Evolutionary conservation across 371 early-diverging fungal genomes (phyloP), one percentile per base, ranked within the genome.

Genomic region (Furculomyces boomerangus): DNA sequence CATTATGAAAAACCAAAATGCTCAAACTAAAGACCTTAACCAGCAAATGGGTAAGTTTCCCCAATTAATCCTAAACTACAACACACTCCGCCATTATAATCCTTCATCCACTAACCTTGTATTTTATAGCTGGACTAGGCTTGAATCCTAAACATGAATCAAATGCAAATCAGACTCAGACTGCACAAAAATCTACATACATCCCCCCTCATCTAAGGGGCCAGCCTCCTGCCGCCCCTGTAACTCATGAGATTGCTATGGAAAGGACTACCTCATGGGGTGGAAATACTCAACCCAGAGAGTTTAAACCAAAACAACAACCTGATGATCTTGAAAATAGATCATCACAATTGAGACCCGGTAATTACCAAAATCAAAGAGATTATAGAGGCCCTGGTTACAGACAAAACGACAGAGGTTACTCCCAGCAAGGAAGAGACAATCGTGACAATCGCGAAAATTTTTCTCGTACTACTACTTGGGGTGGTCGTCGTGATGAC

Each of bases 401-500:
- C 30, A 30, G 45, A 25, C 26, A 2, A 22, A 30, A 35, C 29
- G 37, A 58, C 44, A 29, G 46, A 18, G n/a, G n/a, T n/a, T n/a
- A n/a, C n/a, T 44, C 39, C 26, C 31, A 35, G 16, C 46, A 54
- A 41, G 31, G 32, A n/a, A 40, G 44, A 26, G 31, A 55, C 27
- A 55, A 31, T 26, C 10, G 18, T 14, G 10, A n/a, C 22, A 44
- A 29, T 18, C 25, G 32, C 16, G 43, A 40, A 31, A 28, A 20
- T 20, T 43, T 49, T 30, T 49, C 49, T 13, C 13, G 59, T 62
- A 66, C 63, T 44, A 63, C 58, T 16, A 68, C 72, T 53, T 68
- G 66, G 60, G 68, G 61, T n/a, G 78, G 77, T 20, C 75, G 79
- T 13, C 64, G 67, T 54, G 77, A 77, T 58, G 68, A 69, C 50